A percentile compares a stretch with the other conserved stretches of the same genome.
These are phyloP conservation scores for Eucalyptus curtisii DNA, from an alignment of 345 rosid genomes.

Conservation along the genomic window DNA sequence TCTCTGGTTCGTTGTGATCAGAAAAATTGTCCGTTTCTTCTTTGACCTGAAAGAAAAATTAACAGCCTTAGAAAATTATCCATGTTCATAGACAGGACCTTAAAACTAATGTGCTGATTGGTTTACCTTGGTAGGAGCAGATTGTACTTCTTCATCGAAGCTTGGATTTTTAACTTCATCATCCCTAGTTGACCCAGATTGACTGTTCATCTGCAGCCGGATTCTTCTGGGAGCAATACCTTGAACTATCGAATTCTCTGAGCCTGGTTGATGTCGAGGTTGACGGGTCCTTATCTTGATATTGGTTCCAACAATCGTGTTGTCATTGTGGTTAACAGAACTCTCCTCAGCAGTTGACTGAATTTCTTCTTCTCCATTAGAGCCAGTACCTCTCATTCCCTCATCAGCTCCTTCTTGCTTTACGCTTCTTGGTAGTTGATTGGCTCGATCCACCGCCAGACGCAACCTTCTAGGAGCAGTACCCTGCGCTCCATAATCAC, in stretches of 20 bases:
- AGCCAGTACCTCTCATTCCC: not conserved
- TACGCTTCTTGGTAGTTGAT: not conserved
- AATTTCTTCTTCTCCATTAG: not conserved
- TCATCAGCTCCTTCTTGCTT: not conserved
- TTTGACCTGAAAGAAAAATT: not conserved
- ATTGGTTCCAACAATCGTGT: constrained; percentile 23
- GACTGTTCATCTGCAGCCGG: constrained; percentile 17
- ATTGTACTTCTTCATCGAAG: constrained; percentile 5
- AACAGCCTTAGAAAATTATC: not conserved
- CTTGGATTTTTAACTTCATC: not conserved
- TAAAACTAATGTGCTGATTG: not conserved
- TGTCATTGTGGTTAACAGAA: constrained; percentile 4
- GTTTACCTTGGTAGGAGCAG: constrained; percentile 32
- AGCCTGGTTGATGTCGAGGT: constrained; percentile 10
- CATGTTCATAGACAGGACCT: not conserved
- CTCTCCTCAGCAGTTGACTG: constrained; percentile 6
- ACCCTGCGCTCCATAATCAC: constrained; percentile 27
- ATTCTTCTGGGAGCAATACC: constrained; percentile 67
- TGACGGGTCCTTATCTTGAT: constrained; percentile 37
- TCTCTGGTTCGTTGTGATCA: not conserved
- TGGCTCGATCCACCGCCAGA: not conserved
- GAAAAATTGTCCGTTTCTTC: not conserved
- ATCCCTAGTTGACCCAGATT: not conserved
- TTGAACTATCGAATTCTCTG: constrained; percentile 13
- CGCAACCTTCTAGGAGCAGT: constrained; percentile 22